Base-by-base conservation (phyloP, 179 eudicot species). In the Vitellaria paradoxa region DNA sequence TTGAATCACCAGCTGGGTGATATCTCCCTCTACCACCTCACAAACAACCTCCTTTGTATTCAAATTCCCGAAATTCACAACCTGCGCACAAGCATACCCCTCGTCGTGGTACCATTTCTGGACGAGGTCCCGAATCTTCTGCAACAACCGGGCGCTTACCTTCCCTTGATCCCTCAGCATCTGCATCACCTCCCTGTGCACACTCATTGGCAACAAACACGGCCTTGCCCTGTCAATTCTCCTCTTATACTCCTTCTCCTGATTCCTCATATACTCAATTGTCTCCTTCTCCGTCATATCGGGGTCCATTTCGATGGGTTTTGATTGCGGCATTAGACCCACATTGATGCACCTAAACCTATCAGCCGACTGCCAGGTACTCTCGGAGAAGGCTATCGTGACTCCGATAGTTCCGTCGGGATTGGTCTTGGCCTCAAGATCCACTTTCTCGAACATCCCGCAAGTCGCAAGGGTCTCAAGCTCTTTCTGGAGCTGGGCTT, bases 11-110 rank as follows among this genome's bases (percentile, higher is more conserved):
- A 95, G 64, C 80, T 93, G 88, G 0, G 99, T 95, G 74, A 95
- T 90, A 88, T 95, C 98, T 15, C 99, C 99, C 86, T 95, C 99
- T 78, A 90, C 91, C 57, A 95, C 99, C 88, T 95, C 99, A 83
- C 98, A 95, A 65, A 93, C 97, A 55, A 95, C 98, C 70, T 93
- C 95, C 81, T 88, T 93, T 0, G 99, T 93, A 82, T 95, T 90
- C 87, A 95, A 87, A 76, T 95, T 93, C 65, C 99, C 99, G n/a
- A 95, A 95, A 76, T 95, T 95, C 76, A 93, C 97, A 45, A 95
- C 99, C 81, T 93, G 93, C 1, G 99, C 99, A 68, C 97, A 93
- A 0, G 93, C 98, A 63, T 93, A 93, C 69, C 99, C 99, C 72
- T 95, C 90, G 20, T 95, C 99, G 50, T 89, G 97, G 74, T 95